Evolutionary conservation across 2,329 filamentous ascomycete species (phyloP).

Genomic region (Rhynchosporium graminicola): DNA sequence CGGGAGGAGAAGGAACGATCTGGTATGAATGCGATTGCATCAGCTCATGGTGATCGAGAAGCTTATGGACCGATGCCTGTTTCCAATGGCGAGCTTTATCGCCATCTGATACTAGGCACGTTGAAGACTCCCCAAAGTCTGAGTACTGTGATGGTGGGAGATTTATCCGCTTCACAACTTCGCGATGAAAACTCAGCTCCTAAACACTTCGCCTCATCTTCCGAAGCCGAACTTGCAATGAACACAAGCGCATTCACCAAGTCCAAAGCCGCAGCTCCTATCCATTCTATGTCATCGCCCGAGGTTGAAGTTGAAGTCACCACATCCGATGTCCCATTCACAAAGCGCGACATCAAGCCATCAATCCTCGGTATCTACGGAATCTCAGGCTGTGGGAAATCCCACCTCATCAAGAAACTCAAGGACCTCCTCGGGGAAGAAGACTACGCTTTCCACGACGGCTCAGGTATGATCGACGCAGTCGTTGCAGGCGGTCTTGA

Average conservation of each 20-base stretch:
- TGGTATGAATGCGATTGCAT: too few relatives aligned
- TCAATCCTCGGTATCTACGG: slow-evolving; percentile 56
- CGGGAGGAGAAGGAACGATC: too few relatives aligned
- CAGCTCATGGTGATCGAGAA: too few relatives aligned
- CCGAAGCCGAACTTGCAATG: too few relatives aligned
- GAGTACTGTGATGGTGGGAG: too few relatives aligned
- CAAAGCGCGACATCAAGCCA: slow-evolving; percentile 35
- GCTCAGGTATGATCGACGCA: slow-evolving; percentile 49
- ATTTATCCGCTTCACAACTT: too few relatives aligned
- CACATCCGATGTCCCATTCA: background rate
- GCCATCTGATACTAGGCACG: too few relatives aligned
- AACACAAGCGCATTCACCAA: background rate
- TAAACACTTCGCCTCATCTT: too few relatives aligned
- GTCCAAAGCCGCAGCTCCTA: background rate
- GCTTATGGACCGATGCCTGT: too few relatives aligned
- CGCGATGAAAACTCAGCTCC: too few relatives aligned
- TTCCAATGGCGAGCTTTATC: too few relatives aligned
- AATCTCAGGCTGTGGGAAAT: slow-evolving; percentile 56
- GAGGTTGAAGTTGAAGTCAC: background rate
- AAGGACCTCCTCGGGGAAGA: slow-evolving; percentile 40
- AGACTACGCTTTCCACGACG: slow-evolving; percentile 53
- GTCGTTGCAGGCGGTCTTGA: slow-evolving; percentile 50
- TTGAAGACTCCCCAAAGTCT: too few relatives aligned
- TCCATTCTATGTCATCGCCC: background rate
- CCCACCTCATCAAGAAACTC: slow-evolving; percentile 47